These are phyloP conservation scores for Boletus bicolor DNA, from an alignment of 768 basidiomycete genomes.

Conservation along the genomic window DNA sequence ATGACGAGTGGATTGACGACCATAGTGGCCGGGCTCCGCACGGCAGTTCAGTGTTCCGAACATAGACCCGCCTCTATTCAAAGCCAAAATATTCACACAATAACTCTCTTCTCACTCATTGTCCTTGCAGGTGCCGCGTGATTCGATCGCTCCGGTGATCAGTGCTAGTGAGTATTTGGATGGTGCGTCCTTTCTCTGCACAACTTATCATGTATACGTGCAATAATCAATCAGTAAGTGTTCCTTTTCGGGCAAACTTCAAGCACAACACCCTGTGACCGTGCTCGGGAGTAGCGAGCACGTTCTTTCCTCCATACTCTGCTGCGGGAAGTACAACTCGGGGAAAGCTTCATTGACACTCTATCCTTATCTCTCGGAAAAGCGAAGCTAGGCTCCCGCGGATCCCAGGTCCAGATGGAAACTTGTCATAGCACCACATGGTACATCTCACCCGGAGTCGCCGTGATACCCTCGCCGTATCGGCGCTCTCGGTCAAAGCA, in stretches of 20 bases:
- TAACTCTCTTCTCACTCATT: neutral
- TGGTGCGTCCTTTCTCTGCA: neutral
- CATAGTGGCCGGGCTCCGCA: neutral
- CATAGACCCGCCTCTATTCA: neutral
- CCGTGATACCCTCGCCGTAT: neutral
- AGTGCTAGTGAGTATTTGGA: neutral
- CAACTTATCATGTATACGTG: too few relatives aligned
- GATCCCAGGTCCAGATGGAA: neutral
- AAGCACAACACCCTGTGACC: neutral
- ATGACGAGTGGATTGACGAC: neutral
- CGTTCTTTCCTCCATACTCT: neutral
- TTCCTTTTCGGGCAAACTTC: neutral
- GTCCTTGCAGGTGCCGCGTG: neutral
- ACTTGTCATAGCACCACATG: constrained; percentile 7
- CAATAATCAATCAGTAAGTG: neutral
- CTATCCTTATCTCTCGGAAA: neutral
- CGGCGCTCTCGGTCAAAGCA: neutral
- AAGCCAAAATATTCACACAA: neutral
- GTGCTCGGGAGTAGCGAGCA: neutral
- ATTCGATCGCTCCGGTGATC: constrained; percentile 2
- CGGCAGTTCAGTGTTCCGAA: neutral
- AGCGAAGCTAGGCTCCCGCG: neutral
- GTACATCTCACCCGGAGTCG: neutral
- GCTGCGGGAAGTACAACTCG: neutral
- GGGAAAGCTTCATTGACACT: neutral